Evolutionary conservation across 495 filamentous ascomycete genomes (phyloP).

Genomic region (Podospora sp.): DNA sequence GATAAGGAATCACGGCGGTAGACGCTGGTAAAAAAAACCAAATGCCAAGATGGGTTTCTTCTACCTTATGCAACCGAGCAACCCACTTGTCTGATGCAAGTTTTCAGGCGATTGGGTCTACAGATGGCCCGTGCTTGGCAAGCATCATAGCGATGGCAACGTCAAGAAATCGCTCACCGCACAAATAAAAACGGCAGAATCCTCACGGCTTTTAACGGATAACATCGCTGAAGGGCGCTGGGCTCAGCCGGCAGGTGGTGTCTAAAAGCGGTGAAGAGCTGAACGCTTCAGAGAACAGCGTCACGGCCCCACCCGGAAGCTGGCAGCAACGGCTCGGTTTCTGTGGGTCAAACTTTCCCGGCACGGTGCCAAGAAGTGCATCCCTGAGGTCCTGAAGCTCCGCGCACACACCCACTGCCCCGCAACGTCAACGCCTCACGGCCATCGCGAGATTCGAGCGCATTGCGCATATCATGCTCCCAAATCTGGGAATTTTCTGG

Average conservation of each 20-base stretch:
- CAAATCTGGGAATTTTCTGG: background rate
- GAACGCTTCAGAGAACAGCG: background rate
- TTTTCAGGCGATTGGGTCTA: slow-evolving; percentile 15
- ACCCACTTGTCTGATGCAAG: slow-evolving; percentile 24
- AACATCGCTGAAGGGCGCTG: background rate
- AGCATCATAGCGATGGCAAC: background rate
- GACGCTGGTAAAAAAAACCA: slow-evolving; percentile 25
- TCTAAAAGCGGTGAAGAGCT: background rate
- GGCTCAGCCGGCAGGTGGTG: background rate
- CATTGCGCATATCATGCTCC: background rate
- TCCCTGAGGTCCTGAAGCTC: slow-evolving; percentile 8
- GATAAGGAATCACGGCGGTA: slow-evolving; percentile 15
- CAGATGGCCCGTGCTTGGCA: slow-evolving; percentile 21
- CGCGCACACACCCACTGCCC: slow-evolving; percentile 8
- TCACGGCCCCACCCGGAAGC: background rate
- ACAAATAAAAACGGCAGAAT: slow-evolving; percentile 18
- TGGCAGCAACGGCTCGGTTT: slow-evolving; percentile 3
- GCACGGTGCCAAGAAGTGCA: slow-evolving; percentile 11
- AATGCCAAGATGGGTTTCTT: slow-evolving; percentile 17
- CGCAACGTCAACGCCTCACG: slow-evolving; percentile 15
- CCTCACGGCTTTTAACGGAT: background rate
- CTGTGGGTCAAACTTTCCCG: background rate
- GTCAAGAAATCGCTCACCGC: slow-evolving; percentile 26
- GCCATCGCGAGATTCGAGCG: background rate
- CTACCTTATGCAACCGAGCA: slow-evolving; percentile 6